Conservation (phyloP, 2,329 filamentous ascomycete species). For the Nothophoma quercina region DNA sequence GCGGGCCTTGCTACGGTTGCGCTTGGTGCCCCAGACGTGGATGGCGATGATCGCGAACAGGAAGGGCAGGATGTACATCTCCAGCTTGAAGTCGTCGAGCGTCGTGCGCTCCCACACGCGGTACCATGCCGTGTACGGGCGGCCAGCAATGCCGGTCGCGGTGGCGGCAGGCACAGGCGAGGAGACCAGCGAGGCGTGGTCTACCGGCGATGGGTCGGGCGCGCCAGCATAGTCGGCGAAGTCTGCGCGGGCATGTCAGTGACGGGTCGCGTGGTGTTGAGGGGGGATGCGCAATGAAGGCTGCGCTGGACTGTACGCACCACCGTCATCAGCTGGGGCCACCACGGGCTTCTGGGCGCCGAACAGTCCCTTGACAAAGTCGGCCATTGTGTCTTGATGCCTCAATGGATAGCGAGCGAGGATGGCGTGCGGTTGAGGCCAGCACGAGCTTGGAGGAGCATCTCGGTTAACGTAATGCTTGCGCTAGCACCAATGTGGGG, state of each 20-base stretch:
- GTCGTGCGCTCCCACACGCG: constrained; percentile 91
- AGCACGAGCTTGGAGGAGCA: constrained; percentile 26
- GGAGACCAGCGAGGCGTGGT: constrained; percentile 54
- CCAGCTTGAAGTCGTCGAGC: constrained; percentile 83
- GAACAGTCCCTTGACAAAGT: constrained; percentile 72
- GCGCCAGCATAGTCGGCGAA: constrained; percentile 92
- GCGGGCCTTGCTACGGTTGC: constrained; percentile 81
- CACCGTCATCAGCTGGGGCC: constrained; percentile 71
- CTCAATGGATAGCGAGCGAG: constrained; percentile 24
- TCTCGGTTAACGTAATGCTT: constrained; percentile 26
- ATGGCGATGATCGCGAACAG: constrained; percentile 77
- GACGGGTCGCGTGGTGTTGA: constrained; percentile 16
- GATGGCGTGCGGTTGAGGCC: constrained; percentile 22
- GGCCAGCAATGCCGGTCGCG: constrained; percentile 52
- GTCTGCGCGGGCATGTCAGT: constrained; percentile 62
- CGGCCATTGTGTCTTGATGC: constrained; percentile 50
- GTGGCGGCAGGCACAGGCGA: constrained; percentile 40
- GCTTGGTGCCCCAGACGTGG: constrained; percentile 80
- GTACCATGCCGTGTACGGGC: constrained; percentile 94
- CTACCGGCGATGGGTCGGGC: constrained; percentile 68
- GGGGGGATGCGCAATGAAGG: constrained; percentile 15
- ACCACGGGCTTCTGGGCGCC: constrained; percentile 70
- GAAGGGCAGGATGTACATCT: constrained; percentile 80
- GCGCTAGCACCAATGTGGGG: constrained; percentile 39
- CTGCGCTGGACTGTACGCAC: constrained; percentile 57